These are phyloP conservation scores for Eucalyptus brandiana DNA, from an alignment of 345 rosid genomes.

Conservation along the genomic window DNA sequence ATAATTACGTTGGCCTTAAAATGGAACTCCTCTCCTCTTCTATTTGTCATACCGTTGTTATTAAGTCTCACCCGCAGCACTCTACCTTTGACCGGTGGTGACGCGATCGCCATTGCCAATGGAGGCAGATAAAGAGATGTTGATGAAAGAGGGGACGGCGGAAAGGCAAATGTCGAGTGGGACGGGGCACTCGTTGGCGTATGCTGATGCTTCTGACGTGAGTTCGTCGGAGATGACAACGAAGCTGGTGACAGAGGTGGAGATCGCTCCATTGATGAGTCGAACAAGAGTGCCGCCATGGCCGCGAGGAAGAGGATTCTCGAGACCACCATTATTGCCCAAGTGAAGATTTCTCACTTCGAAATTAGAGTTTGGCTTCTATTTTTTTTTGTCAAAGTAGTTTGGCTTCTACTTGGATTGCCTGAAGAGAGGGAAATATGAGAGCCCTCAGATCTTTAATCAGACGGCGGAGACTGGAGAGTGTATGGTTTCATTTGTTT, in stretches of 20 bases:
- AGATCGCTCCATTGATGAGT: background rate
- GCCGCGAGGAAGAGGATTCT: background rate
- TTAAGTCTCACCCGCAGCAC: background rate
- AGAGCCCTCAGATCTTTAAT: no score
- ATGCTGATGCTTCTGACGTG: background rate
- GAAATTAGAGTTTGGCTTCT: background rate
- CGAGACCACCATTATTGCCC: background rate
- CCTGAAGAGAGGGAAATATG: background rate
- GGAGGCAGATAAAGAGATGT: background rate
- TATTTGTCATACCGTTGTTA: background rate
- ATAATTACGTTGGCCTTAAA: background rate
- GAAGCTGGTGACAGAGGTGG: background rate
- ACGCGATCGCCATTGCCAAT: background rate
- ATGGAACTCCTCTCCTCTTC: background rate
- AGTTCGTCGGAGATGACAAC: background rate
- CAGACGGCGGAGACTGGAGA: background rate
- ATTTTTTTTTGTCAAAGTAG: no score
- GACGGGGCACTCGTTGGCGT: background rate
- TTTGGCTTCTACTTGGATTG: background rate
- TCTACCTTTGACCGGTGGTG: no score
- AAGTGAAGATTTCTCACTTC: background rate
- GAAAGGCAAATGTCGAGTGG: background rate
- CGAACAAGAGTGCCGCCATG: background rate
- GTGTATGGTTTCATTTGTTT: background rate
- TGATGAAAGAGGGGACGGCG: background rate